Base-by-base conservation (phyloP, 2,329 filamentous ascomycete genomes). In the Phialocephala subalpina region DNA sequence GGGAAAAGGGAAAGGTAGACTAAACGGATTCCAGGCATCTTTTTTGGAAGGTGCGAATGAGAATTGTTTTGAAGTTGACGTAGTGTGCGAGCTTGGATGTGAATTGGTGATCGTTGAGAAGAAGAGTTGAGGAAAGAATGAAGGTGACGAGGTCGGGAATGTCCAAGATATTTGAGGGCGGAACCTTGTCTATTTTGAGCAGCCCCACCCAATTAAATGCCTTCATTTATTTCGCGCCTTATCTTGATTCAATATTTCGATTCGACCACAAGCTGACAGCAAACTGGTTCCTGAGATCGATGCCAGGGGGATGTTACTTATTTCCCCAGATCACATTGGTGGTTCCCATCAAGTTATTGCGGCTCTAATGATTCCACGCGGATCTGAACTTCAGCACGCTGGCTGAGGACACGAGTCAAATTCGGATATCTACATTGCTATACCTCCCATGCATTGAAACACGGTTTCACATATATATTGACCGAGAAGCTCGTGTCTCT, bases 1-100 rank as follows among this genome's bases (percentile, higher is more conserved):
- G 47, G 40, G n/a, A 29, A 35, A 20, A 36, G 22, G 8, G 61
- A 18, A 18, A 49, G 45, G 7, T 5, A 33, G 9, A 33, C 9
- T 33, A 8, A 71, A 75, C 73, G 73, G 62, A 75, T 67, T 62
- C 73, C 73, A 63, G 73, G 73, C 72, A 75, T 75, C 63, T 69
- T 73, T 67, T 65, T 59, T n/a, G 20, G 27, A 36, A 29, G 18
- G 25, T 3, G 22, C 3, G 12, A 49, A 11, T 42, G n/a, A 25
- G 16, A 16, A 42, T 42, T n/a, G 12, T 14, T 14, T 14, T 42
- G 12, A 6, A 4, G 38, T 42, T 42, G 38, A 16, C 5, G 38
- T 14, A 25, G 16, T 53, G 49, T 29, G 14, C 7, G 8, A 29
- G 38, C 3, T n/a, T 1, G 49, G 14, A 3, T 16, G 14, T 53